Conservation (phyloP, 306 rosid species). For the Quercus ilex region DNA sequence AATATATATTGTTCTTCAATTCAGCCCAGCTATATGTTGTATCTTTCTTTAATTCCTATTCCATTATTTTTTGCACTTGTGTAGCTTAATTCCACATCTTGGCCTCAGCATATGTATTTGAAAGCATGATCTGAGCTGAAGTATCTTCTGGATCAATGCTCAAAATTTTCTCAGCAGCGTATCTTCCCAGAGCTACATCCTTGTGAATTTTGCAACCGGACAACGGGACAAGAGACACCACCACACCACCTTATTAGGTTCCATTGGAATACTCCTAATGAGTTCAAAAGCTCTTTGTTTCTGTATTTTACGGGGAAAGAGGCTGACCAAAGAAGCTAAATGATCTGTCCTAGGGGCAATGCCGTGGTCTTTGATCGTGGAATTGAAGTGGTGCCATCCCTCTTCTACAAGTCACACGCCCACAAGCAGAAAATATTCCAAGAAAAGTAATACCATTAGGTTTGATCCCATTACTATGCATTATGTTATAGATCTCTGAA, state of each 20-base stretch:
- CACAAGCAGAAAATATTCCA: slow-evolving; percentile 47
- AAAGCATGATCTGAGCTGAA: not conserved
- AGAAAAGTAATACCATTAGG: slow-evolving; percentile 44
- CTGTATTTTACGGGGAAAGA: not conserved
- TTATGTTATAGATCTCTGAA: slow-evolving; percentile 30
- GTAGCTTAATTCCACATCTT: not conserved
- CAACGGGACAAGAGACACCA: not conserved
- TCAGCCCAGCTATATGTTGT: not conserved
- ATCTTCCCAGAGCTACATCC: not conserved
- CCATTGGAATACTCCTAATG: not conserved
- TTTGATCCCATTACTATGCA: slow-evolving; percentile 33
- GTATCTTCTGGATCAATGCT: not conserved
- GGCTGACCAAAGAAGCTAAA: not conserved
- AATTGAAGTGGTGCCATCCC: slow-evolving; percentile 13
- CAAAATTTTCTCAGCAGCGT: not conserved
- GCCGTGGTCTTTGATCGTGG: not conserved
- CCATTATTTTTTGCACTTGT: not conserved
- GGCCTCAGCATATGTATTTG: not conserved
- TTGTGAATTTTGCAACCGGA: not conserved
- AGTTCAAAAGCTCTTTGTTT: not conserved
- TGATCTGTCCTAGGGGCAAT: not conserved
- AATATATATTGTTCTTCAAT: not conserved
- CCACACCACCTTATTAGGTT: not conserved
- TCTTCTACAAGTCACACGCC: slow-evolving; percentile 43
- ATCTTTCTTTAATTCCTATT: not conserved